Conservation (phyloP, 108 stramenopile species). For the Cyclotella atomus region DNA sequence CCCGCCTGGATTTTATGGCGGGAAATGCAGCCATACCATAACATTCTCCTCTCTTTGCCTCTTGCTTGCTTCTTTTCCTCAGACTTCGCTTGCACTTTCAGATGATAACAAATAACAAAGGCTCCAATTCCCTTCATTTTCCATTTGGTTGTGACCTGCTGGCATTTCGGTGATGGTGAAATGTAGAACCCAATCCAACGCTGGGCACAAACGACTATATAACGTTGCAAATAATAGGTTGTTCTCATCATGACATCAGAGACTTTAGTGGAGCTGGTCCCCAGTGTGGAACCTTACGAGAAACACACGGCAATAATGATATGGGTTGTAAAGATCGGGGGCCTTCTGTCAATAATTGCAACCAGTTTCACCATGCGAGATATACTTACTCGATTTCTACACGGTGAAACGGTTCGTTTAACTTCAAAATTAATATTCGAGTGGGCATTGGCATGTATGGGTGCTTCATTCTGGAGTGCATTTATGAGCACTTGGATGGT, state of each 20-base stretch:
- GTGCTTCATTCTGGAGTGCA: slow-evolving; percentile 20
- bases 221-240: no score
- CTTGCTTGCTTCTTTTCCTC: no score
- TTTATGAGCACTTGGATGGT: slow-evolving; percentile 48
- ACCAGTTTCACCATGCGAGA: slow-evolving; percentile 29
- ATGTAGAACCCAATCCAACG: no score
- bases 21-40: no score
- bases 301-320: neutral
- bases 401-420: slow-evolving; percentile 23
- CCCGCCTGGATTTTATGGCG: no score
- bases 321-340: slow-evolving; percentile 25
- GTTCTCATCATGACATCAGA: neutral
- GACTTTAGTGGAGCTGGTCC: neutral
- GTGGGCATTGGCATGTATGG: neutral
- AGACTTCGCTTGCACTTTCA: no score
- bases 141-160: no score
- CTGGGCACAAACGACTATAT: no score
- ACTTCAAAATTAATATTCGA: slow-evolving; percentile 27
- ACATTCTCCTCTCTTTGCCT: no score
- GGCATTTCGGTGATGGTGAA: no score
- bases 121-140: no score
- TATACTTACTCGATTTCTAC: slow-evolving; percentile 21
- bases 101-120: no score
- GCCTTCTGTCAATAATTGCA: slow-evolving; percentile 24
- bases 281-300: neutral